phyloP scores from a whole-genome alignment of 2,329 filamentous ascomycete species.

The Colletotrichum gloeosporioides region DNA sequence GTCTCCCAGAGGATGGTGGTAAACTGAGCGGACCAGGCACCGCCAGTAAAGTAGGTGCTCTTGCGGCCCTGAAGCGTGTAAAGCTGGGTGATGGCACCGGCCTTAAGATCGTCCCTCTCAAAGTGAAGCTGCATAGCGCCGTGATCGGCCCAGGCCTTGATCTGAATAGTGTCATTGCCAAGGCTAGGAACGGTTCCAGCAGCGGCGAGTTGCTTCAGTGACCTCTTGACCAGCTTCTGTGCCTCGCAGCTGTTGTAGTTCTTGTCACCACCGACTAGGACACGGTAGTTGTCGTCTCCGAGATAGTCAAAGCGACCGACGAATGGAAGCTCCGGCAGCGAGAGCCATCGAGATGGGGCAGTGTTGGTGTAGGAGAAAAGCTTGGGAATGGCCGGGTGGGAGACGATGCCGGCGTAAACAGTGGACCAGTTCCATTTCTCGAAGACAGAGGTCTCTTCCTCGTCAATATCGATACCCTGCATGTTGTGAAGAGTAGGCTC shows the following conservation, averaged over 20 bases:
- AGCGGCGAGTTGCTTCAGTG: slow-evolving; percentile 26
- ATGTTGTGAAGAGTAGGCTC: slow-evolving; percentile 36
- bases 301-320: slow-evolving; percentile 32
- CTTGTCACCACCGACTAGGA: slow-evolving; percentile 25
- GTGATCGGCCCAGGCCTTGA: slow-evolving; percentile 34
- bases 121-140: slow-evolving; percentile 37
- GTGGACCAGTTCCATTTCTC: slow-evolving; percentile 33
- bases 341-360: too few species aligned
- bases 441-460: slow-evolving; percentile 33
- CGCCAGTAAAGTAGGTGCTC: slow-evolving; percentile 46
- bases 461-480: slow-evolving; percentile 35
- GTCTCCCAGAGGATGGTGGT: slow-evolving; percentile 37
- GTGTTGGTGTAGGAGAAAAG: too few species aligned
- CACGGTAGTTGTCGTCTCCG: slow-evolving; percentile 29
- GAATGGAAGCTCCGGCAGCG: slow-evolving; percentile 10
- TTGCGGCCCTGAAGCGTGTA: slow-evolving; percentile 41
- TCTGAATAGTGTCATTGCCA: background rate
- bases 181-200: slow-evolving; percentile 25
- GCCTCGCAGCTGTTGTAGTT: slow-evolving; percentile 26
- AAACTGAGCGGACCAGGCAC: slow-evolving; percentile 35
- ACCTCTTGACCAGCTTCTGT: slow-evolving; percentile 26
- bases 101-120: slow-evolving; percentile 27
- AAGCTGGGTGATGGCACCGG: slow-evolving; percentile 39
- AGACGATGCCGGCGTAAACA: slow-evolving; percentile 36
- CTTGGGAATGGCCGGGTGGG: slow-evolving; percentile 30